Evolutionary conservation across 257 asterid genomes (phyloP).

Genomic region (Plectranthus barbatus): DNA sequence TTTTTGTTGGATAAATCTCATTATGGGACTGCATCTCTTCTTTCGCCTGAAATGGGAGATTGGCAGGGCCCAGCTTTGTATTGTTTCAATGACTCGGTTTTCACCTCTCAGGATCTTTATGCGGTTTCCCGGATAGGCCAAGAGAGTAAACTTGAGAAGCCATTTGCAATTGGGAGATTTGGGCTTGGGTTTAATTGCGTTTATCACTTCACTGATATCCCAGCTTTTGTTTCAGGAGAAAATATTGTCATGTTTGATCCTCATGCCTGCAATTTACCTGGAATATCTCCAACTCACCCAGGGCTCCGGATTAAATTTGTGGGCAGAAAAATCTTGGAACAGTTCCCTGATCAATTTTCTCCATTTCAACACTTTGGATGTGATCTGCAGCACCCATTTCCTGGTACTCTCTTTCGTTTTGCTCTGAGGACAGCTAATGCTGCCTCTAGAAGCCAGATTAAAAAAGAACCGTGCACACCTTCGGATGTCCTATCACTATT

Average conservation of each 20-base stretch:
- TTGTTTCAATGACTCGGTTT: constrained; percentile 92
- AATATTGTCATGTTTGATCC: constrained; percentile 96
- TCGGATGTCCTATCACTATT: constrained; percentile 78
- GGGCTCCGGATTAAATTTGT: constrained; percentile 83
- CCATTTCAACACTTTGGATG: constrained; percentile 94
- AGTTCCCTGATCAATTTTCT: constrained; percentile 96
- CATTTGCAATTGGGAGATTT: constrained; percentile 96
- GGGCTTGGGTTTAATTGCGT: constrained; percentile 94
- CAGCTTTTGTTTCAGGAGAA: constrained; percentile 95
- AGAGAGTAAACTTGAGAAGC: constrained; percentile 92
- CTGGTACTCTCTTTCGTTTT: constrained; percentile 93
- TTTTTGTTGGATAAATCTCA: constrained; percentile 92
- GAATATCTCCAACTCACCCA: constrained; percentile 93
- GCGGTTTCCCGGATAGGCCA: constrained; percentile 98
- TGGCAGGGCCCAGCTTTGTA: constrained; percentile 99
- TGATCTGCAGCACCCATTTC: constrained; percentile 71
- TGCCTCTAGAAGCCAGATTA: constrained; percentile 91
- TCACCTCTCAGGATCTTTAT: constrained; percentile 90
- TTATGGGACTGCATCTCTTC: constrained; percentile 86
- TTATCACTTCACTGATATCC: constrained; percentile 91
- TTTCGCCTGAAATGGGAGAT: constrained; percentile 97
- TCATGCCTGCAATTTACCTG: constrained; percentile 90
- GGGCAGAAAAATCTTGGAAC: constrained; percentile 75
- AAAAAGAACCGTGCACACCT: constrained; percentile 69
- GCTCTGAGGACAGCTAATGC: constrained; percentile 69